phyloP scores from a whole-genome alignment of 306 rosid species.

The Prosopis cineraria region DNA sequence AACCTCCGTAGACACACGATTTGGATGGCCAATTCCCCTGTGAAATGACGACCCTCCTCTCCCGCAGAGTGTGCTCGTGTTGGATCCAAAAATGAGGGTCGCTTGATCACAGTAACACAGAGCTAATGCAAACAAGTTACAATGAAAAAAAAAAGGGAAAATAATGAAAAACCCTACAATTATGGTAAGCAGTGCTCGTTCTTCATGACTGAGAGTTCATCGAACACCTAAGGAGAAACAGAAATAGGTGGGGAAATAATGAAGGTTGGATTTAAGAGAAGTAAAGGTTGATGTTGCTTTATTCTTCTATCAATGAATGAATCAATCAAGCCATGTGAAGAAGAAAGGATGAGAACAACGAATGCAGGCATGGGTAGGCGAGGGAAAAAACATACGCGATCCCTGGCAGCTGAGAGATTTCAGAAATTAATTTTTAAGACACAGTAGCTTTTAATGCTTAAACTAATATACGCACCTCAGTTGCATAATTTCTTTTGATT shows the following conservation, averaged over 20 bases:
- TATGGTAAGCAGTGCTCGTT: slow-evolving; percentile 13
- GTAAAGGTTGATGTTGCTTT: slow-evolving; percentile 31
- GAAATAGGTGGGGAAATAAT: neutral
- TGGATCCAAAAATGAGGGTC: slow-evolving; percentile 19
- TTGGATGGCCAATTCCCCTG: slow-evolving; percentile 27
- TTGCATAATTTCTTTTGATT: neutral
- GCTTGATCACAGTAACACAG: slow-evolving; percentile 32
- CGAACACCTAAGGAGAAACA: slow-evolving; percentile 61
- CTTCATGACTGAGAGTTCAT: slow-evolving; percentile 36
- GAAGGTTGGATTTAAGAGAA: slow-evolving; percentile 38
- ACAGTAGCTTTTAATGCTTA: no score
- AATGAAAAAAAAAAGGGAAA: neutral
- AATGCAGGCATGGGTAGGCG: slow-evolving; percentile 6
- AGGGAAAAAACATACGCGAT: neutral
- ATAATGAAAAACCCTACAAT: slow-evolving; percentile 37
- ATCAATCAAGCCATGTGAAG: slow-evolving; percentile 15
- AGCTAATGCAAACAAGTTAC: neutral
- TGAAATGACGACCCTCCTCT: slow-evolving; percentile 34
- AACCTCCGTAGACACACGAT: slow-evolving; percentile 51
- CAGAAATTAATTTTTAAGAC: neutral
- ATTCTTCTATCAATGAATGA: slow-evolving; percentile 21
- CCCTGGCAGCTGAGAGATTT: neutral
- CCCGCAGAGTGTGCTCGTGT: neutral
- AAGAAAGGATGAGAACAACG: slow-evolving; percentile 13
- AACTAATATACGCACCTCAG: neutral